Evolutionary conservation across 140 eudicot species (phyloP).

Genomic region (Stevia rebaudiana): DNA sequence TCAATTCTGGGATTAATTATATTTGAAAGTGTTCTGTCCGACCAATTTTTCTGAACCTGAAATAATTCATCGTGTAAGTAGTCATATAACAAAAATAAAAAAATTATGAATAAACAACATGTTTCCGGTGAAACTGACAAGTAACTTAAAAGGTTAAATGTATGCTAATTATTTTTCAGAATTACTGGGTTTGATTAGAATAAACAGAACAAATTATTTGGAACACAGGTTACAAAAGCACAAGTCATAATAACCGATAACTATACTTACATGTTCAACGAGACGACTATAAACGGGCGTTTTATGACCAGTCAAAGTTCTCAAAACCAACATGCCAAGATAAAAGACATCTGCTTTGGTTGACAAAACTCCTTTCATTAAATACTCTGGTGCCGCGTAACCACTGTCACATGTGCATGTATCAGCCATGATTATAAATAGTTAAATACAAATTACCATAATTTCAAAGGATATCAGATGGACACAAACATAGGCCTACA

Average conservation of each 20-base stretch:
- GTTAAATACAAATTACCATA: neutral
- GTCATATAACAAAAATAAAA: too few species aligned
- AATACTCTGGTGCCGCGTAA: neutral
- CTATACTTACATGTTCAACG: neutral
- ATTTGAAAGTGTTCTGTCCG: neutral
- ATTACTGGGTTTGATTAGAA: too few species aligned
- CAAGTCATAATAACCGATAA: neutral
- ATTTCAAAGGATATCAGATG: neutral
- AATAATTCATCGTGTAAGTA: too few species aligned
- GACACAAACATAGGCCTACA: neutral
- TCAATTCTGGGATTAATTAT: neutral
- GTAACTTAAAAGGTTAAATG: too few species aligned
- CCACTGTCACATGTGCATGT: neutral
- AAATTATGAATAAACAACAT: too few species aligned
- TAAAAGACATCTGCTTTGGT: slow-evolving; percentile 15
- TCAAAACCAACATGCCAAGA: slow-evolving; percentile 21
- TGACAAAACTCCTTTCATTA: neutral
- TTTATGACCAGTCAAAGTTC: neutral
- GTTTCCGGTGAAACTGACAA: too few species aligned
- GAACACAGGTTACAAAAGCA: too few species aligned
- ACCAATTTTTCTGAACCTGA: neutral
- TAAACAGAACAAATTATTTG: too few species aligned
- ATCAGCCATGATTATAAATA: neutral
- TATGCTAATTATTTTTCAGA: too few species aligned
- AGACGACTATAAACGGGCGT: neutral